Evolutionary conservation across 768 basidiomycete genomes (phyloP), one percentile per base, ranked within the genome.

Genomic region (Pleurotus pulmonarius): DNA sequence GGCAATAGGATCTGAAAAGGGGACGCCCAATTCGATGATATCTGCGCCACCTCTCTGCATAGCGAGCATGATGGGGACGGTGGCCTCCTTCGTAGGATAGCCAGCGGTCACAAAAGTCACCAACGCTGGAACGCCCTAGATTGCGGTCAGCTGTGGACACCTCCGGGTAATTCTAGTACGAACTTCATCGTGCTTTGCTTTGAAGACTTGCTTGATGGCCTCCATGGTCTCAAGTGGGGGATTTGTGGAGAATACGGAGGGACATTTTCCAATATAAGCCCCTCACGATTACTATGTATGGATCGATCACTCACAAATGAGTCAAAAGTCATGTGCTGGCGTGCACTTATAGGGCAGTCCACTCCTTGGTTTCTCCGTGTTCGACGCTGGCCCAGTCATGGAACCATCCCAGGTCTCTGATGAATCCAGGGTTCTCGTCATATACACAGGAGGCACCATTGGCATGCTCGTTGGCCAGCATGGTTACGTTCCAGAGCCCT

Each of bases 91-190:
- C 6, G 75, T 83, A 24, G 96, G 96, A 73, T 87, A 98, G 12
- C 96, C 96, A 45, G 95, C 95, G 18, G 96, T 99, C 63, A 98
- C 78, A 72, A 97, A 99, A 37, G 95, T 91, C 61, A 93, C 81
- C 54, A 92, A 74, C 4, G 83, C 87, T 47, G 86, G 81, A 20
- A 65, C 65, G 26, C 80, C 80, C 86, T 88, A 58, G 25, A 39
- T 8, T 15, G 29, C 11, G 20, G 40, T 26, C 48, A 55, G 12
- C 26, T n/a, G 12, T 38, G 53, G 20, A 49, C 38, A 25, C 4
- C 11, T 25, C 39, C 5, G 9, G 25, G 9, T 25, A 48, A 5
- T n/a, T 13, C 12, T 41, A 41, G 16, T 49, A 56, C 67, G 43
- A 56, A 83, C 87, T 74, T 84, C 73, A 51, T 74, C 69, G 56